phyloP scores from a whole-genome alignment of 495 filamentous ascomycete species.

The Xylaria scruposa region DNA sequence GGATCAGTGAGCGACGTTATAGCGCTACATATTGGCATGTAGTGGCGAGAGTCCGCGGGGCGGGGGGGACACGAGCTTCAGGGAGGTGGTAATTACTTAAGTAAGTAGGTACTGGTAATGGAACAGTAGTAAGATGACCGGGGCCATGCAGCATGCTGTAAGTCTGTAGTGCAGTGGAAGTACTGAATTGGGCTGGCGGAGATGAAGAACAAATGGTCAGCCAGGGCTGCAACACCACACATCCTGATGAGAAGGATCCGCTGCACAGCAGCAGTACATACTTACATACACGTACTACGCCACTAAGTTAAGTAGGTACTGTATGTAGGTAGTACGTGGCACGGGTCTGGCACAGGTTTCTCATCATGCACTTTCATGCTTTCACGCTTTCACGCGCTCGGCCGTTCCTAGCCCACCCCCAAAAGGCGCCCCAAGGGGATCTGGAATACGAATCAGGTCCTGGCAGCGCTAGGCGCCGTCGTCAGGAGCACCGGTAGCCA shows the following conservation, averaged over 20 bases:
- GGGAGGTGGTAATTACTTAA: slow-evolving; percentile 20
- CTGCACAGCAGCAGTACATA: not conserved
- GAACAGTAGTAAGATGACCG: slow-evolving; percentile 23
- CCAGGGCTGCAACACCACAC: slow-evolving; percentile 5
- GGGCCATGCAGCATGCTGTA: slow-evolving; percentile 5
- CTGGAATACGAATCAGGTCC: not conserved
- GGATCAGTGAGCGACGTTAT: slow-evolving; percentile 14
- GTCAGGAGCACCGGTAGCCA: slow-evolving; percentile 23
- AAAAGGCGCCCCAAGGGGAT: not conserved
- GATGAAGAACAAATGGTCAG: slow-evolving; percentile 2
- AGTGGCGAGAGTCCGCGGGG: slow-evolving; percentile 3
- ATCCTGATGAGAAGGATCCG: slow-evolving; percentile 7
- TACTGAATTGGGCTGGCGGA: slow-evolving; percentile 8
- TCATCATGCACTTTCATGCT: slow-evolving; percentile 10
- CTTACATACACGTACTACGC: not conserved
- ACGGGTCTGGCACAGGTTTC: not conserved
- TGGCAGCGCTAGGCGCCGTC: slow-evolving; percentile 14
- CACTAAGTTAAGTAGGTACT: too few relatives aligned
- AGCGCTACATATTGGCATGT: slow-evolving; percentile 11
- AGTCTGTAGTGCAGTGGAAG: not conserved
- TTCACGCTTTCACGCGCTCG: slow-evolving; percentile 18
- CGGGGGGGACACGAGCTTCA: slow-evolving; percentile 3
- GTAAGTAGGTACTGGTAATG: not conserved
- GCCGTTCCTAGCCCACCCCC: not conserved
- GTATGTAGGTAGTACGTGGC: slow-evolving; percentile 1